Percentiles rank a stretch among this genome's conserved stretches.
Conservation (phyloP, 1,284 basidiomycete genomes). For the Abortiporus biennis region DNA sequence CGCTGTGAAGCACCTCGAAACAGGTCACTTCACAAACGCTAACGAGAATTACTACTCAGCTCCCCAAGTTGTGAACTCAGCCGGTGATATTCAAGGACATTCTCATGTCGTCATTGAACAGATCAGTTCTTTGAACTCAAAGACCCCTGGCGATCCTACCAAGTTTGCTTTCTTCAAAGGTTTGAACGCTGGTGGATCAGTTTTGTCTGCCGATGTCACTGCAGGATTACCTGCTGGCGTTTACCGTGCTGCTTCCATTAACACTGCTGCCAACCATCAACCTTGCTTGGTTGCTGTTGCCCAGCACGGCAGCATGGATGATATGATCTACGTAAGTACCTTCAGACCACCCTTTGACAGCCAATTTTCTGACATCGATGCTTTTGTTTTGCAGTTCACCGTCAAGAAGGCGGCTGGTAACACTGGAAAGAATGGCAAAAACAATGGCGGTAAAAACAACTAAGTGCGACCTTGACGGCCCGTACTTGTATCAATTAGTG, state of each 20-base stretch:
- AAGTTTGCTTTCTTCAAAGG: constrained; percentile 69
- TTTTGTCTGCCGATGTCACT: constrained; percentile 46
- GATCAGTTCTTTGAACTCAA: constrained; percentile 41
- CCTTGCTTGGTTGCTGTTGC: constrained; percentile 47
- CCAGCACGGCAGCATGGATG: constrained; percentile 46
- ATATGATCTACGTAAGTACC: constrained; percentile 39
- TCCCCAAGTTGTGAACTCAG: constrained; percentile 52
- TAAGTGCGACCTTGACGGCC: too few relatives aligned
- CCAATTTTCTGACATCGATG: background rate
- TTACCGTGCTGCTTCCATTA: constrained; percentile 57
- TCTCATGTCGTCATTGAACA: constrained; percentile 59
- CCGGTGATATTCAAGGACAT: constrained; percentile 54
- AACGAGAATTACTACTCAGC: constrained; percentile 59
- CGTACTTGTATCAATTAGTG: too few relatives aligned
- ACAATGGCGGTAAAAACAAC: too few relatives aligned
- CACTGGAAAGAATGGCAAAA: constrained; percentile 2
- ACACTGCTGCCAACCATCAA: constrained; percentile 59
- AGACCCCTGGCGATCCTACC: constrained; percentile 45
- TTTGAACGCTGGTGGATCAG: constrained; percentile 40
- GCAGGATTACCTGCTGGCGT: constrained; percentile 52
- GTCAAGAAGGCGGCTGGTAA: constrained; percentile 8
- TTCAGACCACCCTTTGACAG: background rate
- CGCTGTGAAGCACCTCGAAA: constrained; percentile 48
- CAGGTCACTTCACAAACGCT: constrained; percentile 60
- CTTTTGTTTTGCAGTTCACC: constrained; percentile 10